Conservation (phyloP, 805 yeast genomes). For the Pichia cephalocereana region DNA sequence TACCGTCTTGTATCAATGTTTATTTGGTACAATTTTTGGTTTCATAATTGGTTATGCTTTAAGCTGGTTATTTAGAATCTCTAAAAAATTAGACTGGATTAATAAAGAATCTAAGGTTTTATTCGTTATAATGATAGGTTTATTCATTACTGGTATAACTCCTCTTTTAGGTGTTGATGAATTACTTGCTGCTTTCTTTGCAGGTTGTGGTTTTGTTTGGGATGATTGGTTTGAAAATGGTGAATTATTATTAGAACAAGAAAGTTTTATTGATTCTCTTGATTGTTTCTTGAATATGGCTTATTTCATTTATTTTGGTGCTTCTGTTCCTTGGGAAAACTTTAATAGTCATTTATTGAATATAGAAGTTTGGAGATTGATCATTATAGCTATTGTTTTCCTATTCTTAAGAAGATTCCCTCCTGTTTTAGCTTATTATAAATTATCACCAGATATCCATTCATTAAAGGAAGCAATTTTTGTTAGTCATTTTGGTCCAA, state of each 20-base stretch:
- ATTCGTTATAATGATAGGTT: slow-evolving; percentile 41
- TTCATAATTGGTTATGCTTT: slow-evolving; percentile 40
- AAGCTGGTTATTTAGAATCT: slow-evolving; percentile 39
- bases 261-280: slow-evolving; percentile 51
- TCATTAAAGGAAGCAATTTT: slow-evolving; percentile 58
- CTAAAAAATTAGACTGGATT: slow-evolving; percentile 40
- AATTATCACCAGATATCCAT: slow-evolving; percentile 47
- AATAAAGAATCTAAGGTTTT: slow-evolving; percentile 50
- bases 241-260: slow-evolving; percentile 31
- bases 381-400: slow-evolving; percentile 41
- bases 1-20: slow-evolving; percentile 52
- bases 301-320: slow-evolving; percentile 58
- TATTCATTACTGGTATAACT: slow-evolving; percentile 50
- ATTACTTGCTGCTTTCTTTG: slow-evolving; percentile 58
- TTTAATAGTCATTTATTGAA: slow-evolving; percentile 40
- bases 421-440: slow-evolving; percentile 45
- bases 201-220: slow-evolving; percentile 66
- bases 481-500: slow-evolving; percentile 68
- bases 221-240: slow-evolving; percentile 47
- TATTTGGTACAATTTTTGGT: slow-evolving; percentile 46
- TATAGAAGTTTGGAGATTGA: slow-evolving; percentile 40
- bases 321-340: slow-evolving; percentile 57
- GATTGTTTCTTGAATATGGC: slow-evolving; percentile 55
- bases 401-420: slow-evolving; percentile 44
- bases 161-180: slow-evolving; percentile 65